Evolutionary conservation across 768 basidiomycete genomes (phyloP).

Genomic region (Lactarius hengduanensis): DNA sequence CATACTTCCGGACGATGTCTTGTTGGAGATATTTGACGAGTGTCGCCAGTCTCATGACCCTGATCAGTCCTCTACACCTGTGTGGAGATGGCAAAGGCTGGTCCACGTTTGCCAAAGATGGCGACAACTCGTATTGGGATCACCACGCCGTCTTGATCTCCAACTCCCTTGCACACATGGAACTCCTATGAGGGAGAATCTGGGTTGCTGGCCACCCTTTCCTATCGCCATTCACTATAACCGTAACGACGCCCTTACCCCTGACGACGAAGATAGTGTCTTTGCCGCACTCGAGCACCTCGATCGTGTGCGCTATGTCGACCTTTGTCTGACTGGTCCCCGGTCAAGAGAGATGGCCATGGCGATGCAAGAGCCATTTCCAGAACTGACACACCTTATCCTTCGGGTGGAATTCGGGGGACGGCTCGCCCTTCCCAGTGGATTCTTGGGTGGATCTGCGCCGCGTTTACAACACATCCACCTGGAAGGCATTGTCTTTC

Average conservation of each 20-base stretch:
- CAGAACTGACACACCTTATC: background rate
- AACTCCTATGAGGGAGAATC: background rate
- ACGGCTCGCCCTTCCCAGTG: background rate
- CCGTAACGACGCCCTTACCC: background rate
- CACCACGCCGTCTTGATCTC: slow-evolving; percentile 7
- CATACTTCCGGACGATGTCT: background rate
- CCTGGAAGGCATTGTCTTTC: background rate
- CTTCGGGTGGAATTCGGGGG: background rate
- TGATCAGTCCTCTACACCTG: background rate
- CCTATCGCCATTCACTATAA: background rate
- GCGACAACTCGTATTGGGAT: slow-evolving; percentile 1
- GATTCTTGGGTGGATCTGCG: background rate
- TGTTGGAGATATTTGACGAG: background rate
- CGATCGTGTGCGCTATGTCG: background rate
- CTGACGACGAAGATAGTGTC: background rate
- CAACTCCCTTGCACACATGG: slow-evolving; percentile 3
- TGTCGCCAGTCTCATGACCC: background rate
- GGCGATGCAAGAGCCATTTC: background rate
- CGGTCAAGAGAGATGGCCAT: background rate
- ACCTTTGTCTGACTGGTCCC: background rate
- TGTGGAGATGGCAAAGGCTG: background rate
- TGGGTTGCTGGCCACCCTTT: slow-evolving; percentile 5
- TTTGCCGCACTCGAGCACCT: background rate
- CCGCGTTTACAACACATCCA: background rate
- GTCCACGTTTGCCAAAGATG: slow-evolving; percentile 8